phyloP scores from a whole-genome alignment of 345 rosid species.

The Gossypium bickii region DNA sequence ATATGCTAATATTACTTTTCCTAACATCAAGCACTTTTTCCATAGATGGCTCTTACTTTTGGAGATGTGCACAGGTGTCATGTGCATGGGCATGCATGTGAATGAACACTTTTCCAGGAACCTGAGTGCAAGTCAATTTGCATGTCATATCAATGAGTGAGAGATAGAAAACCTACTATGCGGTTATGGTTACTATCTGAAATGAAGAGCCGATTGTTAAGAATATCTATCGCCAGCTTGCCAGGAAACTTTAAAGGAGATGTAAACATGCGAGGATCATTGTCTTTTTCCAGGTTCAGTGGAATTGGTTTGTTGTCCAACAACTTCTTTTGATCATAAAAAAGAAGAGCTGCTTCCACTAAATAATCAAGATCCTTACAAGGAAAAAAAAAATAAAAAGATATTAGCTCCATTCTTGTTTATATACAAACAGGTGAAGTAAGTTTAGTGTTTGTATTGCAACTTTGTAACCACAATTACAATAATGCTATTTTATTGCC shows the following conservation, averaged over 20 bases:
- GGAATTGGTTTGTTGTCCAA: slow-evolving; percentile 67
- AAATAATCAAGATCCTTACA: slow-evolving; percentile 81
- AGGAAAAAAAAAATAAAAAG: slow-evolving; percentile 5
- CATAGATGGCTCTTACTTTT: background rate
- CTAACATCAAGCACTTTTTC: background rate
- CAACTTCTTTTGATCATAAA: slow-evolving; percentile 66
- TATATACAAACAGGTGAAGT: background rate
- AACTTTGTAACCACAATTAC: background rate
- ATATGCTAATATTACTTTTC: background rate
- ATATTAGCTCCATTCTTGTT: background rate
- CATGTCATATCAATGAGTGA: slow-evolving; percentile 7
- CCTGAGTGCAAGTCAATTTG: background rate
- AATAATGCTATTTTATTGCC: background rate
- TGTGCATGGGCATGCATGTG: background rate
- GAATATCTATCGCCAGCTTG: slow-evolving; percentile 77
- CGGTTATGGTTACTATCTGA: slow-evolving; percentile 98
- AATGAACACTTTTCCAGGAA: background rate
- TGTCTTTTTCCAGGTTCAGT: slow-evolving; percentile 71
- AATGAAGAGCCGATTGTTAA: slow-evolving; percentile 85
- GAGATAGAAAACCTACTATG: slow-evolving; percentile 49
- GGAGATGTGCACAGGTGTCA: background rate
- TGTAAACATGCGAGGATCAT: slow-evolving; percentile 62
- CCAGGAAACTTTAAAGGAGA: slow-evolving; percentile 96
- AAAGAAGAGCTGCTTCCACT: slow-evolving; percentile 79
- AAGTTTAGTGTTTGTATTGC: background rate